Evolutionary conservation across 2,329 filamentous ascomycete species (phyloP).

Genomic region (Ascochyta clinopodiicola): DNA sequence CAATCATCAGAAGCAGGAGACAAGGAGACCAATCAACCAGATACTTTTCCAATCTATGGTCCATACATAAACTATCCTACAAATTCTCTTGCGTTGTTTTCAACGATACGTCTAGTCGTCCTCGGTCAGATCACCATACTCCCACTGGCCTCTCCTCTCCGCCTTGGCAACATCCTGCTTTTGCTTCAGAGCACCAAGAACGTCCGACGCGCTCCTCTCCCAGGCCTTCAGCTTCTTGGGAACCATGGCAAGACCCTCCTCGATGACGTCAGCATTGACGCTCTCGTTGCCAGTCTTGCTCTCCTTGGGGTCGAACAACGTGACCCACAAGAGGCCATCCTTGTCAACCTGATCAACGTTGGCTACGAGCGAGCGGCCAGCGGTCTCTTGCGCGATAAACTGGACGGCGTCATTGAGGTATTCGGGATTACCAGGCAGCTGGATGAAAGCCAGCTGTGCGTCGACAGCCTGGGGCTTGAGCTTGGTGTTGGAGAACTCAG

Average conservation of each 20-base stretch:
- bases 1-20: neutral
- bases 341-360: conserved; percentile 87
- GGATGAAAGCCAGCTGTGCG: conserved; percentile 84
- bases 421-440: conserved; percentile 81
- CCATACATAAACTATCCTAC: conserved; percentile 16
- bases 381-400: conserved; percentile 77
- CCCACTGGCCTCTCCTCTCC: conserved; percentile 88
- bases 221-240: conserved; percentile 89
- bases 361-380: conserved; percentile 79
- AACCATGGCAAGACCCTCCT: conserved; percentile 87
- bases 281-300: conserved; percentile 72
- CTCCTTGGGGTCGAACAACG: conserved; percentile 79
- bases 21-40: neutral
- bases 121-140: conserved; percentile 95
- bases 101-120: conserved; percentile 32
- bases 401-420: conserved; percentile 78
- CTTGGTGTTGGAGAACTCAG: conserved; percentile 77
- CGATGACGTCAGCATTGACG: conserved; percentile 86
- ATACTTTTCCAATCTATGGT: conserved; percentile 8
- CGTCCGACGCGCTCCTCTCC: conserved; percentile 78
- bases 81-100: conserved; percentile 2
- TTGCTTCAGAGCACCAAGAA: conserved; percentile 74
- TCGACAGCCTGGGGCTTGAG: conserved; percentile 88
- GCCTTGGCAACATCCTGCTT: conserved; percentile 81
- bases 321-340: conserved; percentile 84